Percentiles rank a stretch among this genome's conserved stretches.
These are phyloP conservation scores for Umbelopsis sp. DNA, from an alignment of 192 early-diverging fungal genomes.

Conservation along the genomic window DNA sequence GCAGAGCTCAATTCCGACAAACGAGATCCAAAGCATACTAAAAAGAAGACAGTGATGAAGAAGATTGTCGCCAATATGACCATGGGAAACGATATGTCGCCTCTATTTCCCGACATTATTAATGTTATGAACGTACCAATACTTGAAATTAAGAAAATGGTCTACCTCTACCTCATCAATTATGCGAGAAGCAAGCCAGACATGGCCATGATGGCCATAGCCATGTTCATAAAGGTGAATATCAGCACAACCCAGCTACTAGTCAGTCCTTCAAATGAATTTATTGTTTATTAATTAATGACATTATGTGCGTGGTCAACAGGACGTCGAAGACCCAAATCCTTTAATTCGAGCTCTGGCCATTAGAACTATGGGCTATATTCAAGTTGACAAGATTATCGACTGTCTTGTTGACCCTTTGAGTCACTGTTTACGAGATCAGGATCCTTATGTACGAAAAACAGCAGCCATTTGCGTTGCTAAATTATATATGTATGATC, in stretches of 20 bases:
- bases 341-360: slow-evolving; percentile 94
- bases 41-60: slow-evolving; percentile 85
- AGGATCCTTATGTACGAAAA: slow-evolving; percentile 96
- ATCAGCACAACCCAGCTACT: neutral
- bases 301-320: neutral
- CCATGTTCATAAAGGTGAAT: slow-evolving; percentile 79
- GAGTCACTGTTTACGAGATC: slow-evolving; percentile 76
- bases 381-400: slow-evolving; percentile 90
- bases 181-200: slow-evolving; percentile 94
- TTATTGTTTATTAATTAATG: neutral
- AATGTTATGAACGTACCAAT: slow-evolving; percentile 89
- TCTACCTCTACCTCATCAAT: slow-evolving; percentile 96
- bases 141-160: slow-evolving; percentile 86
- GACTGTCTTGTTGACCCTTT: slow-evolving; percentile 86
- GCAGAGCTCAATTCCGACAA: slow-evolving; percentile 86
- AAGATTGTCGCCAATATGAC: slow-evolving; percentile 99
- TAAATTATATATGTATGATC: slow-evolving; percentile 92
- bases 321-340: slow-evolving; percentile 92
- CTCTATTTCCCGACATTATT: slow-evolving; percentile 90
- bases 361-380: slow-evolving; percentile 97
- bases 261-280: neutral
- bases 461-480: slow-evolving; percentile 93
- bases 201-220: slow-evolving; percentile 89
- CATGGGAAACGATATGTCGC: slow-evolving; percentile 99
- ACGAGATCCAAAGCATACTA: slow-evolving; percentile 76